Conservation (phyloP, 75 land plant species). For the Picea sitchensis region DNA sequence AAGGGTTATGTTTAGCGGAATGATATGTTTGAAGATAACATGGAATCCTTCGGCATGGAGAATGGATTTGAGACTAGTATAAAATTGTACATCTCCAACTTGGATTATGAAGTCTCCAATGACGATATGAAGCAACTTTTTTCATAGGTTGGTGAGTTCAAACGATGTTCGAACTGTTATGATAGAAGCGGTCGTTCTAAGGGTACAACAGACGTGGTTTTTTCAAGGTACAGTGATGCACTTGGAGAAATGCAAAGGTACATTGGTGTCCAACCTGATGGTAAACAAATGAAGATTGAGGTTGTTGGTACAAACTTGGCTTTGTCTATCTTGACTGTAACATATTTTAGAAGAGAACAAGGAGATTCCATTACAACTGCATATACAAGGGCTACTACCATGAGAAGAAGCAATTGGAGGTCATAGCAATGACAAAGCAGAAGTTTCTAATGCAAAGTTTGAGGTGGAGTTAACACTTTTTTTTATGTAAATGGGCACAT, state of each 20-base stretch:
- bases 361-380: conserved; percentile 19
- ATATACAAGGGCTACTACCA: not conserved
- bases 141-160: conserved; percentile 30
- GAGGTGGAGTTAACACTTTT: no score
- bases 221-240: conserved; percentile 26
- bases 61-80: conserved; percentile 58
- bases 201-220: conserved; percentile 46
- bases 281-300: conserved; percentile 43
- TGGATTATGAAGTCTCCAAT: conserved; percentile 77
- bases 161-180: conserved; percentile 58
- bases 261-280: conserved; percentile 40
- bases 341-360: not conserved
- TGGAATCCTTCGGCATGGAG: conserved; percentile 38
- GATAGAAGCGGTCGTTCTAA: conserved; percentile 65
- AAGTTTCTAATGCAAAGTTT: no score
- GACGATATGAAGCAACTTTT: conserved; percentile 58
- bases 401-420: no score
- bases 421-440: no score
- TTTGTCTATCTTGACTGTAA: conserved; percentile 7
- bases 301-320: conserved; percentile 28
- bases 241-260: conserved; percentile 38
- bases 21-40: conserved; percentile 57
- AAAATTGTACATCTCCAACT: conserved; percentile 67
- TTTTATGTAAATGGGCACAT: no score
- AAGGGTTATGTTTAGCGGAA: conserved; percentile 48